phyloP scores from a whole-genome alignment of 768 basidiomycete genomes.

The Paxillus rubicundulus region DNA sequence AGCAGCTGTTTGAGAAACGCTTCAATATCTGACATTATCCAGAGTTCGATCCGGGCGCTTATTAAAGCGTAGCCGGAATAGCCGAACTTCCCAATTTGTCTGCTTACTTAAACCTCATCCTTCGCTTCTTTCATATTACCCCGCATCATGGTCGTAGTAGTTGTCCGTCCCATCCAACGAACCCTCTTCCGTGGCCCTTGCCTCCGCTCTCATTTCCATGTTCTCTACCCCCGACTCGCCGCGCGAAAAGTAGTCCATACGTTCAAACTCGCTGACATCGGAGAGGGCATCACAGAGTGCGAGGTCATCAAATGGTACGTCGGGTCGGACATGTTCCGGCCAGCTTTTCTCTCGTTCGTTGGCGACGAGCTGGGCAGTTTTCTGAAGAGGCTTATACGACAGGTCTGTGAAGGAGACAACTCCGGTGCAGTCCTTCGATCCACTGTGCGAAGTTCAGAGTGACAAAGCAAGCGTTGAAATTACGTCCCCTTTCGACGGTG shows the following conservation, averaged over 20 bases:
- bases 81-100: neutral
- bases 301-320: constrained; percentile 84
- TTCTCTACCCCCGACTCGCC: constrained; percentile 28
- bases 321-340: constrained; percentile 21
- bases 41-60: too few relatives aligned
- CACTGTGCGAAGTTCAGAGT: constrained; percentile 81
- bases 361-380: neutral
- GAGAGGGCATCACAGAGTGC: constrained; percentile 89
- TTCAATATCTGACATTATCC: too few relatives aligned
- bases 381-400: neutral
- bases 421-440: constrained; percentile 61
- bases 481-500: constrained; percentile 80
- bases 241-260: constrained; percentile 44
- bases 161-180: constrained; percentile 17
- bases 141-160: constrained; percentile 3
- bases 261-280: constrained; percentile 83
- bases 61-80: too few relatives aligned
- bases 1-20: too few relatives aligned
- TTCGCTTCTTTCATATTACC: neutral
- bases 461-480: constrained; percentile 93
- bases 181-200: constrained; percentile 25
- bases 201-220: constrained; percentile 38
- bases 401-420: constrained; percentile 64
- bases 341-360: constrained; percentile 9
- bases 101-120: neutral